Conservation (phyloP, 2,329 filamentous ascomycete species). For the Colletotrichum lentis region DNA sequence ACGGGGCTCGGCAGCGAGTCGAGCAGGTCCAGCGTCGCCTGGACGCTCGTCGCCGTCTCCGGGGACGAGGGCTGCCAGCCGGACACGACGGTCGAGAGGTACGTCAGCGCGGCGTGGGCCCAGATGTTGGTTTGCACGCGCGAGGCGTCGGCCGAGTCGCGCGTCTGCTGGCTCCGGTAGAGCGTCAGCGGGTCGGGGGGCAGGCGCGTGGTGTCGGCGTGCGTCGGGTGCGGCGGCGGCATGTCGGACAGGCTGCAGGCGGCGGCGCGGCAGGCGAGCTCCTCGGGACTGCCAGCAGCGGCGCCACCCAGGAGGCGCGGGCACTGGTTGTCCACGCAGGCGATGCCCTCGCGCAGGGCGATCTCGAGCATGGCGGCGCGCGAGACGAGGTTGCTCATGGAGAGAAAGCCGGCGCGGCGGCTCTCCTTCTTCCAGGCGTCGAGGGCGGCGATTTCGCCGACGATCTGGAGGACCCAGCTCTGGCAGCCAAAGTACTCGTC, state of each 20-base stretch:
- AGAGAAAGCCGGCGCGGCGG: constrained; percentile 54
- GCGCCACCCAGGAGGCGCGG: constrained; percentile 34
- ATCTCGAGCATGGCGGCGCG: constrained; percentile 35
- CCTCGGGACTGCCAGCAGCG: constrained; percentile 3
- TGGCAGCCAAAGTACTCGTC: constrained; percentile 49
- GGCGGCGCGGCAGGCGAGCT: constrained; percentile 4
- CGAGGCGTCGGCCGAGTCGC: constrained; percentile 26
- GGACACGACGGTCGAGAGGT: constrained; percentile 58
- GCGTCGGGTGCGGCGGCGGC: constrained; percentile 40
- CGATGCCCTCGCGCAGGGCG: constrained; percentile 38
- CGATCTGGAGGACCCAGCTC: constrained; percentile 64
- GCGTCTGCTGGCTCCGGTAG: constrained; percentile 18
- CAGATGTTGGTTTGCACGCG: constrained; percentile 51
- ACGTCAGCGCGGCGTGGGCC: constrained; percentile 58
- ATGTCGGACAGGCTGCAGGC: constrained; percentile 30
- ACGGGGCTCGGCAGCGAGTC: constrained; percentile 45
- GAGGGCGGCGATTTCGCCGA: constrained; percentile 62
- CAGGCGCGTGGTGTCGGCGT: constrained; percentile 30
- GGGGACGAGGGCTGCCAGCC: constrained; percentile 60
- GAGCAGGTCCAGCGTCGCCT: constrained; percentile 47
- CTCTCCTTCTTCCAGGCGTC: constrained; percentile 64
- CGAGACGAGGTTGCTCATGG: constrained; percentile 55
- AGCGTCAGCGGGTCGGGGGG: constrained; percentile 31
- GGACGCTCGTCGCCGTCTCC: constrained; percentile 50
- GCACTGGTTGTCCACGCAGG: constrained; percentile 37